Conservation (phyloP, 106 monocot genomes). For the Dioscorea zingiberensis region DNA sequence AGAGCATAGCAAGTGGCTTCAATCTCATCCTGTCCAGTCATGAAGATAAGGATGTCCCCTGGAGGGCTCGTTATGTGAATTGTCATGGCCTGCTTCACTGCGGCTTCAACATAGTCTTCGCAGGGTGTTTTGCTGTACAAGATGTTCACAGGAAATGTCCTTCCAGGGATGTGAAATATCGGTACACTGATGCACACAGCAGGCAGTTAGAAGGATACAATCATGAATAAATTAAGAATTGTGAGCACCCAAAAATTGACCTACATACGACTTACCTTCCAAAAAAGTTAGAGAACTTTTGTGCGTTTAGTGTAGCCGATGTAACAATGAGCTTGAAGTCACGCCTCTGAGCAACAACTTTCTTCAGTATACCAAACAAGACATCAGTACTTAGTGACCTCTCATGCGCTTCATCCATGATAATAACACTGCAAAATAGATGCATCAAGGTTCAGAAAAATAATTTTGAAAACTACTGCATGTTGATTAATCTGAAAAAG, state of each 20-base stretch:
- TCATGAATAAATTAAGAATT: no score
- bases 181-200: slow-evolving; percentile 49
- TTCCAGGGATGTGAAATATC: slow-evolving; percentile 84
- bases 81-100: slow-evolving; percentile 93
- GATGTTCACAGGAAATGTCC: slow-evolving; percentile 88
- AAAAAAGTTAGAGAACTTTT: slow-evolving; percentile 93
- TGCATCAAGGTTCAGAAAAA: background rate
- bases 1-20: slow-evolving; percentile 93
- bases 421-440: slow-evolving; percentile 57
- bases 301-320: slow-evolving; percentile 90
- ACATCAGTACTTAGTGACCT: slow-evolving; percentile 92
- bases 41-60: slow-evolving; percentile 94
- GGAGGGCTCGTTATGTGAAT: slow-evolving; percentile 89
- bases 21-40: slow-evolving; percentile 98
- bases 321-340: slow-evolving; percentile 99
- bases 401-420: slow-evolving; percentile 99
- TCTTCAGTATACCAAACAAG: slow-evolving; percentile 91
- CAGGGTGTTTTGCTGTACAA: slow-evolving; percentile 87
- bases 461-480: no score
- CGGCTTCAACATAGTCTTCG: slow-evolving; percentile 98
- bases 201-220: no score
- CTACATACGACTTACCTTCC: slow-evolving; percentile 45
- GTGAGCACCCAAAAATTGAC: background rate
- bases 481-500: no score
- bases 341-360: slow-evolving; percentile 82